These are phyloP conservation scores for Haematococcus lacustris DNA, from an alignment of 139 green algal species.

Conservation along the genomic window DNA sequence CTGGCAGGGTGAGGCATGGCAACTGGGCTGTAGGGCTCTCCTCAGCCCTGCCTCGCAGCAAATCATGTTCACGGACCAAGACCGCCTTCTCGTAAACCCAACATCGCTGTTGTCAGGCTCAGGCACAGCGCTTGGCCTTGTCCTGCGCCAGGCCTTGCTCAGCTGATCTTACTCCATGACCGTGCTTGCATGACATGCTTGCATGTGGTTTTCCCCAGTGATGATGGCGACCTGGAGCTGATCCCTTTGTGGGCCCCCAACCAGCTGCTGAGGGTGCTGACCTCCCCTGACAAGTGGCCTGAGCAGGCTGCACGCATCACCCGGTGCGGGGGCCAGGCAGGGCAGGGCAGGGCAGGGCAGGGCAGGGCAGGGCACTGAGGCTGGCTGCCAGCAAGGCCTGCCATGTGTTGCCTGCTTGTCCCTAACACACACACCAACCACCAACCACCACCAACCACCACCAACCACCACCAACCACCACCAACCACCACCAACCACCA, in stretches of 20 bases:
- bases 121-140: neutral
- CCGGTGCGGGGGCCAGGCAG: neutral
- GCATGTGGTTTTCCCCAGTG: neutral
- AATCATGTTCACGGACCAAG: neutral
- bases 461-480: no score
- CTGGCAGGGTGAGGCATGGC: neutral
- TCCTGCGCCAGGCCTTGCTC: neutral
- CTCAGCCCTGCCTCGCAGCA: neutral
- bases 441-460: no score
- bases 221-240: slow-evolving; percentile 71
- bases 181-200: neutral
- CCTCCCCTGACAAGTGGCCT: slow-evolving; percentile 19
- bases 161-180: neutral
- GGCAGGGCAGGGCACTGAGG: neutral
- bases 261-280: slow-evolving; percentile 36
- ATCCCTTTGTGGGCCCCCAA: slow-evolving; percentile 55
- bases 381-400: neutral
- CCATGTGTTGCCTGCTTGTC: neutral
- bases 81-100: neutral
- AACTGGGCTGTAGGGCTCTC: no score
- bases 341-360: neutral
- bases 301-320: slow-evolving; percentile 11
- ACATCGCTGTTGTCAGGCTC: neutral
- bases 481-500: no score
- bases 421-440: neutral